Conservation (phyloP, 345 rosid species). For the Rhizophora mangle region DNA sequence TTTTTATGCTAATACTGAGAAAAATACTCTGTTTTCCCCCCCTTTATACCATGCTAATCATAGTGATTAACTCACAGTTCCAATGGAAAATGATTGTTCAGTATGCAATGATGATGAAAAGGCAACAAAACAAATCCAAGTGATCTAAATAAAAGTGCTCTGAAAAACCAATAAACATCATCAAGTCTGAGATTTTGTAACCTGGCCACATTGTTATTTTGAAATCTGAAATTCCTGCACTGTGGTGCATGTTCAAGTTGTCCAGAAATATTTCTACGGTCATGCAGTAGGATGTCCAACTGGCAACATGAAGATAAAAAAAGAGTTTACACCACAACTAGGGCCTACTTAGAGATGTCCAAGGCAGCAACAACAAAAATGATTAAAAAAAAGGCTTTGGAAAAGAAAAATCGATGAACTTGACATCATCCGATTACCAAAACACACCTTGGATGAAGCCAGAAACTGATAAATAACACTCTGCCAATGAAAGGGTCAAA, state of each 20-base stretch:
- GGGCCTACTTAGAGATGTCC: background rate
- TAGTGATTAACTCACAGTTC: background rate
- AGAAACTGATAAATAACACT: conserved; percentile 84
- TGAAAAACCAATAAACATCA: background rate
- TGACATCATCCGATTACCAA: conserved; percentile 2
- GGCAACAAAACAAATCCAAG: background rate
- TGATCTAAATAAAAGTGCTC: background rate
- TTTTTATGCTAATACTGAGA: background rate
- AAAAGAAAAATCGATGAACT: background rate
- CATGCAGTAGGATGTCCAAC: conserved; percentile 61
- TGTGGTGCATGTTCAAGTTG: conserved; percentile 39
- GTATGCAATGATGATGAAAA: conserved; percentile 4
- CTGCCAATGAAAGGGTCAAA: conserved; percentile 36
- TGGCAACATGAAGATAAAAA: conserved; percentile 33
- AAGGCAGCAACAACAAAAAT: background rate
- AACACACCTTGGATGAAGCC: conserved; percentile 76
- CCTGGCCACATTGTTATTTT: conserved; percentile 35
- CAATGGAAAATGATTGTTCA: background rate
- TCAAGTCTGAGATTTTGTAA: background rate
- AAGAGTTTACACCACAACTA: background rate
- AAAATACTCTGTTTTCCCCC: background rate
- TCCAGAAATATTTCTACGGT: conserved; percentile 71
- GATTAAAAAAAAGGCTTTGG: background rate
- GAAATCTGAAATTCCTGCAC: conserved; percentile 30
- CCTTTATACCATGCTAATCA: background rate